Base-by-base conservation (phyloP, 2,329 filamentous ascomycete species). In the Aspergillus oerlinghausenensis region DNA sequence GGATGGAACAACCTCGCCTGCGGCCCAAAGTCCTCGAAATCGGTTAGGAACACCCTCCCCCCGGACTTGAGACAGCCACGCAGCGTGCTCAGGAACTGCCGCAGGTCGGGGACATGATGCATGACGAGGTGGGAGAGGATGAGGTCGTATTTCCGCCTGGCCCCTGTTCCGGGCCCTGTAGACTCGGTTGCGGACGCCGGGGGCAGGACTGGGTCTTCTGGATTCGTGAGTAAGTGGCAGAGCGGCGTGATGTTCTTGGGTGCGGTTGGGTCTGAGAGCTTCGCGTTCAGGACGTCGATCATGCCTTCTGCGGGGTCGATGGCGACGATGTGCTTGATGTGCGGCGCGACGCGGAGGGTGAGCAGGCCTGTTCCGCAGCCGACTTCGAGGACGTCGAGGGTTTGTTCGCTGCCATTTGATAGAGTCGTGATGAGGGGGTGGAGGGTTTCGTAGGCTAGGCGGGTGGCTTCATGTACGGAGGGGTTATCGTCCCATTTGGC, bases 331-430 rank as follows among this genome's bases (percentile, higher is more conserved):
- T 72, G 73, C 45, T 73, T 75, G 4, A 80, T 76, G 32, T 77
- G 68, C 0, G 81, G 80, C 0, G 81, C 77, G 2, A 83, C 70
- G 8, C 70, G 72, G 49, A 82, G 73, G 9, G 79, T 80, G 25
- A 85, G 75, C 0, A 84, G 75, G 8, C 82, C 82, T 3, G 82
- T 84, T 50, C 82, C 82, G 60, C 80, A 83, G 52, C 82, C 82
- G 19, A 84, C 77, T 67, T 84, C 82, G 2, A 85, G 78, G 7
- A 84, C 75, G 55, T 81, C 73, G 28, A 79, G 65, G 9, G 19
- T 4, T 32, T 29, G 43, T 23, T 42, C 4, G 5, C 48, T 14
- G 1, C 53, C 10, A 63, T 59, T 57, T 5, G 64, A 54, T 21
- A 63, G 50, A 4, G 53, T 50, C 1, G 56, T 42, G 29, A 67